Evolutionary conservation across 2,329 filamentous ascomycete genomes (phyloP).

Genomic region (Dothidotthia symphoricarpi): DNA sequence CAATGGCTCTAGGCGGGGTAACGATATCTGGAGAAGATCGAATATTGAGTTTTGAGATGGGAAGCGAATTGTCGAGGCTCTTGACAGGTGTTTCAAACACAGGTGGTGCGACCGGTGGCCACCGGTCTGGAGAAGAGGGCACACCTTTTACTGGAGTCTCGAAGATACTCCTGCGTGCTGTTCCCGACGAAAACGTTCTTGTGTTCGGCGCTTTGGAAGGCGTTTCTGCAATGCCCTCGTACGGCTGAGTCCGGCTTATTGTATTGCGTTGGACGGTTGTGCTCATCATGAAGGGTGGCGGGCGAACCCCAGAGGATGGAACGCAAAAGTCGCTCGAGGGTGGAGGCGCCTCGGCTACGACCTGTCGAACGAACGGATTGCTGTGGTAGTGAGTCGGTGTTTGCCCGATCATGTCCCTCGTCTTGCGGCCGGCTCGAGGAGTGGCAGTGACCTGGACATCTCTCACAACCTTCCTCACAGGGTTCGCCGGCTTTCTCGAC

Average conservation of each 20-base stretch:
- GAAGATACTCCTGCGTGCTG: constrained; percentile 31
- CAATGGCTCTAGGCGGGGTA: background rate
- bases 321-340: constrained; percentile 37
- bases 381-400: constrained; percentile 30
- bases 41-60: background rate
- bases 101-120: constrained; percentile 3
- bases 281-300: constrained; percentile 23
- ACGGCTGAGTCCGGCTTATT: constrained; percentile 30
- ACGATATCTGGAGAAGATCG: too few species aligned
- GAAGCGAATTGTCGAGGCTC: constrained; percentile 12
- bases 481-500: constrained; percentile 29
- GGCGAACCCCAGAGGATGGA: constrained; percentile 43
- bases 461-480: constrained; percentile 30
- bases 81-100: constrained; percentile 30
- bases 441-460: constrained; percentile 46
- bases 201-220: constrained; percentile 42
- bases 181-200: constrained; percentile 28
- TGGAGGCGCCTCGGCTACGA: constrained; percentile 13
- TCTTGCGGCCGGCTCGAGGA: constrained; percentile 38
- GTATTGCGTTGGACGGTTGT: constrained; percentile 29
- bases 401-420: constrained; percentile 32
- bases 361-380: constrained; percentile 23
- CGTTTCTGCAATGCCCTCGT: constrained; percentile 42
- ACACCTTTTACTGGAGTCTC: constrained; percentile 32
- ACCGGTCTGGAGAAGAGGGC: constrained; percentile 2